Conservation (phyloP, 202 grass and related monocot species). For the Dendrocalamus latiflorus region DNA sequence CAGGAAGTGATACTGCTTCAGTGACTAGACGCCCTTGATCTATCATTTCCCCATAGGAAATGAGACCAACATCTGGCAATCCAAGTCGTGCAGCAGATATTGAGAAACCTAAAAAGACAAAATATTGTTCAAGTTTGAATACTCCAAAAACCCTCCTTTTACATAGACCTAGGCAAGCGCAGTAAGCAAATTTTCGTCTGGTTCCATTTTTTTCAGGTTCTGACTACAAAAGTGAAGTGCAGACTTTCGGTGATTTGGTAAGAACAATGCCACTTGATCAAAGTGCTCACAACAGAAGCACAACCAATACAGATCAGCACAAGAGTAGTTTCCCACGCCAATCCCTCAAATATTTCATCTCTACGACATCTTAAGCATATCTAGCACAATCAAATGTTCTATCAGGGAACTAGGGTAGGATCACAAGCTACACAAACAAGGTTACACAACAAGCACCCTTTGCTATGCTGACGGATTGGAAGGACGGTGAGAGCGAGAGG, state of each 20-base stretch:
- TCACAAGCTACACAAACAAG: neutral
- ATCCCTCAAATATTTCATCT: neutral
- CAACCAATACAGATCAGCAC: neutral
- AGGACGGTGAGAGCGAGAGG: neutral
- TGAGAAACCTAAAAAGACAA: constrained; percentile 58
- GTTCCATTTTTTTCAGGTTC: neutral
- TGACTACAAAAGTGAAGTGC: neutral
- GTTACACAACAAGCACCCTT: neutral
- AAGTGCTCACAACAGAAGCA: neutral
- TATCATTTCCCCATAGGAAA: constrained; percentile 92
- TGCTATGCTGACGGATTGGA: neutral
- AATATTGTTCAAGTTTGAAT: neutral
- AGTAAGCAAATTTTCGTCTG: neutral
- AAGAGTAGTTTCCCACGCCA: neutral
- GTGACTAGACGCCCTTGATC: constrained; percentile 78
- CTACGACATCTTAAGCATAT: neutral
- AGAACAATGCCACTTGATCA: neutral
- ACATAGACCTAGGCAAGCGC: neutral
- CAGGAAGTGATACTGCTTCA: constrained; percentile 70
- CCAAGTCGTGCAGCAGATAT: constrained; percentile 79
- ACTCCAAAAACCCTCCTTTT: neutral
- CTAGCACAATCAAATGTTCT: neutral
- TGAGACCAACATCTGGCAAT: constrained; percentile 87
- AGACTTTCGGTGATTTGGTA: neutral
- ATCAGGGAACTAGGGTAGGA: neutral